Evolutionary conservation across 345 rosid species (phyloP).

Genomic region (Mercurialis annua): DNA sequence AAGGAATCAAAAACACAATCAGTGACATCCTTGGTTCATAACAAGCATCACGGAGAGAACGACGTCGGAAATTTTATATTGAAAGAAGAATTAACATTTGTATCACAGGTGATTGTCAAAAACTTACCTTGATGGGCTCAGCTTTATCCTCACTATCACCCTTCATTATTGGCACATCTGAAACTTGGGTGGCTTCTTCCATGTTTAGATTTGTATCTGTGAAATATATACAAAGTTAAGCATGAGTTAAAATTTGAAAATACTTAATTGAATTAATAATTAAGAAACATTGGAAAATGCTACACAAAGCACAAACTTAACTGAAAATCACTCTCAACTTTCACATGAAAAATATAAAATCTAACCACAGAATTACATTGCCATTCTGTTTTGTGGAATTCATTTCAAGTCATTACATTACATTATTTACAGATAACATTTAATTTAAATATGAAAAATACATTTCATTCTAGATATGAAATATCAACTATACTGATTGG

Average conservation of each 20-base stretch:
- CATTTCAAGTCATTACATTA: no score
- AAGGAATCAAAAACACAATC: not conserved
- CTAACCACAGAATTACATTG: not conserved
- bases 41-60: not conserved
- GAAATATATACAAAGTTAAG: not conserved
- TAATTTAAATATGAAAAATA: no score
- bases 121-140: slow-evolving; percentile 50
- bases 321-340: not conserved
- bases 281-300: not conserved
- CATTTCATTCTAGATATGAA: no score
- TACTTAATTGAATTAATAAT: not conserved
- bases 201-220: slow-evolving; percentile 20
- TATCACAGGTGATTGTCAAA: not conserved
- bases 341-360: not conserved
- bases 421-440: no score
- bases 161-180: slow-evolving; percentile 57
- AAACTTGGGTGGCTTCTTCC: slow-evolving; percentile 56
- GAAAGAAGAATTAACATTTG: not conserved
- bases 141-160: slow-evolving; percentile 33
- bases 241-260: not conserved
- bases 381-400: no score
- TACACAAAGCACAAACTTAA: not conserved
- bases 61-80: not conserved
- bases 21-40: no score
- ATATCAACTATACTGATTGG: no score